Percentiles rank a stretch among this genome's conserved stretches.
Conservation (phyloP, 2,329 filamentous ascomycete genomes). For the Aspergillus sp. region DNA sequence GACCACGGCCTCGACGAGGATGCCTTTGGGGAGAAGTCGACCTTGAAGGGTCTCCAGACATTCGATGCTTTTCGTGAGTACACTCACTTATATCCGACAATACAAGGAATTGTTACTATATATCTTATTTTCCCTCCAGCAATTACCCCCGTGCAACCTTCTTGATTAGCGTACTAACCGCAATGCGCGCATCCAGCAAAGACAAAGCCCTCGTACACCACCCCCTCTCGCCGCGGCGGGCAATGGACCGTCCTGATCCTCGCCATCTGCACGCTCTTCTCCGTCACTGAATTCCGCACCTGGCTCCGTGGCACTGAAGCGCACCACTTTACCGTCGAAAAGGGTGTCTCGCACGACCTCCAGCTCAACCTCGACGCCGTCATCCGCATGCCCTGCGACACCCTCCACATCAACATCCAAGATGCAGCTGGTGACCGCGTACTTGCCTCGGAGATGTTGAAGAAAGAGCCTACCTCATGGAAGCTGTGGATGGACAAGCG, state of each 20-base stretch:
- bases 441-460: constrained; percentile 74
- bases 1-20: constrained; percentile 75
- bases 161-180: constrained; percentile 8
- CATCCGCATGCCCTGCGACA: constrained; percentile 81
- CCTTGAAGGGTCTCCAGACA: constrained; percentile 67
- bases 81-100: background rate
- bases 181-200: constrained; percentile 67
- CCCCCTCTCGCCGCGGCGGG: constrained; percentile 80
- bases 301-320: constrained; percentile 86
- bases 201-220: constrained; percentile 91
- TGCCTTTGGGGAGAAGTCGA: constrained; percentile 74
- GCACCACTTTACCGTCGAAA: constrained; percentile 92
- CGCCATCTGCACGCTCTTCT: constrained; percentile 73
- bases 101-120: background rate
- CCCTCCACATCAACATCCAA: constrained; percentile 96
- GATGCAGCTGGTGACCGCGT: constrained; percentile 93
- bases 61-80: constrained; percentile 92
- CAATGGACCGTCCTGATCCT: constrained; percentile 90
- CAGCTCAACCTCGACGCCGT: constrained; percentile 98
- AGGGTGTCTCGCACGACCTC: constrained; percentile 81
- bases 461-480: constrained; percentile 80
- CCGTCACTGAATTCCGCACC: constrained; percentile 74
- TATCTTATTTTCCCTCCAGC: background rate
- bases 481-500: constrained; percentile 75
- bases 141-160: background rate